A percentile compares a stretch with the other conserved stretches of the same genome.
These are phyloP conservation scores for Epichloe hybrida DNA, from an alignment of 2,329 filamentous ascomycete genomes.

Conservation along the genomic window DNA sequence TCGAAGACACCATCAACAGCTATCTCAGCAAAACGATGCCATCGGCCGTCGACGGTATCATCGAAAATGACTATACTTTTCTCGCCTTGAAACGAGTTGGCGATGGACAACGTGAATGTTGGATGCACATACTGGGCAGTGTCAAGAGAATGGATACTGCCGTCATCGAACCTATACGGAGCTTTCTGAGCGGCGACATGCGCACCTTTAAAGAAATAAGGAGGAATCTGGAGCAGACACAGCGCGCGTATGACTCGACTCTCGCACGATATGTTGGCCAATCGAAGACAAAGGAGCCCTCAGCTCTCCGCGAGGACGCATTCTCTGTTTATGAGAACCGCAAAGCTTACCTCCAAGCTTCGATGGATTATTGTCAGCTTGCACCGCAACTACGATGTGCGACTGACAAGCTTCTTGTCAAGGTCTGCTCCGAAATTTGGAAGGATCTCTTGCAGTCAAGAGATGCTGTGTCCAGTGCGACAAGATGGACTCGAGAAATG, in stretches of 20 bases:
- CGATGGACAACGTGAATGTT: conserved; percentile 79
- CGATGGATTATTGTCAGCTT: conserved; percentile 83
- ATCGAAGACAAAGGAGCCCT: conserved; percentile 87
- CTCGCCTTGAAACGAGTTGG: conserved; percentile 73
- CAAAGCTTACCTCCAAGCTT: conserved; percentile 79
- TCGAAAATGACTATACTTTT: conserved; percentile 92
- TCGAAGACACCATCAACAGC: conserved; percentile 67
- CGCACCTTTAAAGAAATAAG: conserved; percentile 76
- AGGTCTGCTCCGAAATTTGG: conserved; percentile 76
- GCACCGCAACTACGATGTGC: conserved; percentile 74
- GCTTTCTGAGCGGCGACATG: conserved; percentile 67
- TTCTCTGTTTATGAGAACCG: conserved; percentile 90
- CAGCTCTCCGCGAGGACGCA: conserved; percentile 81
- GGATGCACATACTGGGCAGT: conserved; percentile 59
- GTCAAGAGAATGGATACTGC: conserved; percentile 66
- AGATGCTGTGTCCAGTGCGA: conserved; percentile 51
- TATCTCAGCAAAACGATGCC: conserved; percentile 69
- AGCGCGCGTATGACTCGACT: conserved; percentile 72
- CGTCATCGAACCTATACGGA: conserved; percentile 68
- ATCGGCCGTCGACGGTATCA: conserved; percentile 64
- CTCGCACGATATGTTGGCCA: conserved; percentile 73
- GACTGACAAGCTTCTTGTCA: conserved; percentile 76
- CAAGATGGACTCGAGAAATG: conserved; percentile 65
- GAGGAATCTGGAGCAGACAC: conserved; percentile 60
- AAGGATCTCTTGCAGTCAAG: conserved; percentile 65